Conservation (phyloP, 352 stramenopile genomes). For the Elongisporangium prolatum region DNA sequence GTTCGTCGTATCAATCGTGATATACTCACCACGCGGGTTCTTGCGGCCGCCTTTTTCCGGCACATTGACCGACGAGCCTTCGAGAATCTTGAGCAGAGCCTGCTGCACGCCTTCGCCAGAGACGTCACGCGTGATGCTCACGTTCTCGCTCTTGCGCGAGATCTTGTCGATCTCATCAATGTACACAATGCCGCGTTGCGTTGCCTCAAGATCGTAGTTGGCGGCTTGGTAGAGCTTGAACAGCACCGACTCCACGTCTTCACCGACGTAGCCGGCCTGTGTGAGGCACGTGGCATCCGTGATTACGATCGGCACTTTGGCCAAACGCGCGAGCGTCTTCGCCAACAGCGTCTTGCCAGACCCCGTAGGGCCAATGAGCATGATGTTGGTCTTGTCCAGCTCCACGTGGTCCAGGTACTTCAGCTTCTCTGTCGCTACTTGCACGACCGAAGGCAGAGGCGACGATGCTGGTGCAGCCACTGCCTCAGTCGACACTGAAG, state of each 20-base stretch:
- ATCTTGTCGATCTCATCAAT: constrained; percentile 99
- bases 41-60: constrained; percentile 96
- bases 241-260: constrained; percentile 98
- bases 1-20: constrained; percentile 98
- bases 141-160: constrained; percentile 83
- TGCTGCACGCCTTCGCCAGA: constrained; percentile 98
- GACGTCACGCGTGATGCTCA: constrained; percentile 96
- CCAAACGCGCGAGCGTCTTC: constrained; percentile 94
- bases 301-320: constrained; percentile 97
- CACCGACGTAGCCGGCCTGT: constrained; percentile 97
- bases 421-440: constrained; percentile 45
- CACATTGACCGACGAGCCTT: constrained; percentile 97
- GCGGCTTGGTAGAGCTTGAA: constrained; percentile 97
- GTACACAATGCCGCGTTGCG: constrained; percentile 97
- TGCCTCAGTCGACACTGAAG: no score
- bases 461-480: constrained; percentile 2
- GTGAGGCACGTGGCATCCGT: constrained; percentile 97
- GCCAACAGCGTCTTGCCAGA: constrained; percentile 96
- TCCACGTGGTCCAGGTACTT: constrained; percentile 86
- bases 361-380: constrained; percentile 94
- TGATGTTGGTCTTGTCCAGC: constrained; percentile 98
- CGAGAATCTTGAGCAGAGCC: constrained; percentile 98
- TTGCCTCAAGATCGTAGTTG: constrained; percentile 94
- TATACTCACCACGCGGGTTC: constrained; percentile 95
- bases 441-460: constrained; percentile 13